phyloP scores from a whole-genome alignment of 2,329 filamentous ascomycete species.

The Aspergillus sp. region DNA sequence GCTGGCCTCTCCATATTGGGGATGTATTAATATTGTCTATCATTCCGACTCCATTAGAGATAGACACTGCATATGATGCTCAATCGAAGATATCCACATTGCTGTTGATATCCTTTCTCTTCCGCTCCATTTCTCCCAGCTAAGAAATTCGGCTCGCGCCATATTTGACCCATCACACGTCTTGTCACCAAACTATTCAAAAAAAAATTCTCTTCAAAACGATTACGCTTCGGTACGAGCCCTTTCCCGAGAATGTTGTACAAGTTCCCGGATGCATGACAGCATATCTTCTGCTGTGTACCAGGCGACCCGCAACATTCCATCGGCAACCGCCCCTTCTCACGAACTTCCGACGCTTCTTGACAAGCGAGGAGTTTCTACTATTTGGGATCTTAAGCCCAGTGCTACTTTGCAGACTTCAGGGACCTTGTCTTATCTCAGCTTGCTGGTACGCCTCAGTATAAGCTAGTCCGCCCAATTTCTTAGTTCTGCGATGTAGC shows the following conservation, averaged over 20 bases:
- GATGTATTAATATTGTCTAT: background rate
- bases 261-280: slow-evolving; percentile 1
- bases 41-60: background rate
- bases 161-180: slow-evolving; percentile 7
- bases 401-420: background rate
- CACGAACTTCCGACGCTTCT: background rate
- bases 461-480: background rate
- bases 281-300: background rate
- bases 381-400: background rate
- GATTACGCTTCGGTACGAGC: background rate
- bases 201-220: background rate
- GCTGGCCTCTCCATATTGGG: background rate
- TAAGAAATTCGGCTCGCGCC: background rate
- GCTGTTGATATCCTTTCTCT: background rate
- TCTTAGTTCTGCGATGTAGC: background rate
- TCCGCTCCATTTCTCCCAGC: background rate
- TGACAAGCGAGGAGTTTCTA: background rate
- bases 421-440: background rate
- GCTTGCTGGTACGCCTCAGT: background rate
- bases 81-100: background rate
- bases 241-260: slow-evolving; percentile 4
- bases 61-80: background rate
- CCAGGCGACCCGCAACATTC: background rate
- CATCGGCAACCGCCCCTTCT: background rate
- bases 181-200: background rate